Percentiles rank a stretch among this genome's conserved stretches.
These are phyloP conservation scores for Sutorius eximius DNA, from an alignment of 1,284 basidiomycete genomes.

Conservation along the genomic window DNA sequence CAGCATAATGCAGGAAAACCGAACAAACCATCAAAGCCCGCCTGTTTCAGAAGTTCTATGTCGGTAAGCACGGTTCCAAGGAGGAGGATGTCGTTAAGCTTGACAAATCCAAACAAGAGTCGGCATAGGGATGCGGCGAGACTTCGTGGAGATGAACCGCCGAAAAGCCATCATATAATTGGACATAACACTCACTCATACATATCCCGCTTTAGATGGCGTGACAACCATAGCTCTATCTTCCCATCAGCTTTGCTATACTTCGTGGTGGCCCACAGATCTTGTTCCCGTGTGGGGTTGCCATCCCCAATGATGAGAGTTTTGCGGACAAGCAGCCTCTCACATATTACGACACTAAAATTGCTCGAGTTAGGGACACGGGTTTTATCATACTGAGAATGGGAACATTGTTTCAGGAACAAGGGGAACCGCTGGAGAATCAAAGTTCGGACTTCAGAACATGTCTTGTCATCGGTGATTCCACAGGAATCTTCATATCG, in stretches of 20 bases:
- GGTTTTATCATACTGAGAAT: not conserved
- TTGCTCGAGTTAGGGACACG: not conserved
- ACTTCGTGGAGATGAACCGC: not conserved
- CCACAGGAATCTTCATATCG: slow-evolving; percentile 62
- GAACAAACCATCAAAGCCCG: not conserved
- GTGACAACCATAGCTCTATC: slow-evolving; percentile 10
- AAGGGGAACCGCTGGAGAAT: slow-evolving; percentile 89
- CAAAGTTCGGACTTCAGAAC: slow-evolving; percentile 51
- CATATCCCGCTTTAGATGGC: slow-evolving; percentile 66
- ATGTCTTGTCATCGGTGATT: slow-evolving; percentile 41
- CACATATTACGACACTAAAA: slow-evolving; percentile 3
- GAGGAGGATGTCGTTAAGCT: slow-evolving; percentile 77
- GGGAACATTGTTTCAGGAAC: slow-evolving; percentile 48
- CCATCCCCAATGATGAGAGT: not conserved
- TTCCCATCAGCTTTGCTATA: not conserved
- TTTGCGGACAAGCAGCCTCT: slow-evolving; percentile 3
- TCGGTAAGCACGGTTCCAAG: slow-evolving; percentile 88
- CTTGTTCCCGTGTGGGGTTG: not conserved
- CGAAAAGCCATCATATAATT: not conserved
- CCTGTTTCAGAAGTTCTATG: slow-evolving; percentile 29
- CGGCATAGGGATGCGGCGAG: slow-evolving; percentile 74
- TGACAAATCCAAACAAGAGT: slow-evolving; percentile 67
- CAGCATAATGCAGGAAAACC: not conserved
- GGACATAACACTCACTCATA: slow-evolving; percentile 71
- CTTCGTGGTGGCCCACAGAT: slow-evolving; percentile 1